phyloP scores from a whole-genome alignment of 805 yeast genomes.

The Lachancea mirantina region DNA sequence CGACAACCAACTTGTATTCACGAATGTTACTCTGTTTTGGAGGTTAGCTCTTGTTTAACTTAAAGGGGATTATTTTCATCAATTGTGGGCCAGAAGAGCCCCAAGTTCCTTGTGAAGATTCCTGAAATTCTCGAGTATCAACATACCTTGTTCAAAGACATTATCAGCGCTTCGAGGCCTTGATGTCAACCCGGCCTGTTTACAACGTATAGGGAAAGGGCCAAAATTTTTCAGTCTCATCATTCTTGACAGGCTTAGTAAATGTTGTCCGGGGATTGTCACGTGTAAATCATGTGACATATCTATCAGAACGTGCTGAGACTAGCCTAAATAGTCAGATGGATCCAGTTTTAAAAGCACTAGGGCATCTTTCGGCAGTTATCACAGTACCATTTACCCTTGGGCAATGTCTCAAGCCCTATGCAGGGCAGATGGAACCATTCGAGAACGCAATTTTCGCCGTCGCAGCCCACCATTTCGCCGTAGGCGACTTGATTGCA shows the following conservation, averaged over 20 bases:
- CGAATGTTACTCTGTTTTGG: slow-evolving; percentile 32
- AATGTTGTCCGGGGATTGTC: too few relatives aligned
- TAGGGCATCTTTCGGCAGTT: slow-evolving; percentile 39
- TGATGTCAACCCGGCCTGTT: background rate
- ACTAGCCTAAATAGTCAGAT: background rate
- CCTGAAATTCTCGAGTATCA: background rate
- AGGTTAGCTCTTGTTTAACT: background rate
- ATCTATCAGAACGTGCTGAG: too few relatives aligned
- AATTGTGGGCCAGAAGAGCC: too few relatives aligned
- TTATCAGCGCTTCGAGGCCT: slow-evolving; percentile 1
- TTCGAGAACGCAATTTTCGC: slow-evolving; percentile 82
- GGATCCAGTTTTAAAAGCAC: background rate
- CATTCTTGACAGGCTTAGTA: too few relatives aligned
- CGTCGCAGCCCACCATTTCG: slow-evolving; percentile 99
- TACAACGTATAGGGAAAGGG: too few relatives aligned
- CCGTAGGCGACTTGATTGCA: slow-evolving; percentile 97
- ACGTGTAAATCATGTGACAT: too few relatives aligned
- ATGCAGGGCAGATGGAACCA: slow-evolving; percentile 96
- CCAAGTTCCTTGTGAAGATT: too few relatives aligned
- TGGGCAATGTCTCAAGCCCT: slow-evolving; percentile 79
- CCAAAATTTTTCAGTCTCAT: too few relatives aligned
- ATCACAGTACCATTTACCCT: slow-evolving; percentile 77
- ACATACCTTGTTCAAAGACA: slow-evolving; percentile 11
- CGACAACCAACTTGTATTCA: slow-evolving; percentile 90
- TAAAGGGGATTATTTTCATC: background rate